phyloP scores from a whole-genome alignment of 129 eudicot genomes.

The Heracleum sosnowskyi region DNA sequence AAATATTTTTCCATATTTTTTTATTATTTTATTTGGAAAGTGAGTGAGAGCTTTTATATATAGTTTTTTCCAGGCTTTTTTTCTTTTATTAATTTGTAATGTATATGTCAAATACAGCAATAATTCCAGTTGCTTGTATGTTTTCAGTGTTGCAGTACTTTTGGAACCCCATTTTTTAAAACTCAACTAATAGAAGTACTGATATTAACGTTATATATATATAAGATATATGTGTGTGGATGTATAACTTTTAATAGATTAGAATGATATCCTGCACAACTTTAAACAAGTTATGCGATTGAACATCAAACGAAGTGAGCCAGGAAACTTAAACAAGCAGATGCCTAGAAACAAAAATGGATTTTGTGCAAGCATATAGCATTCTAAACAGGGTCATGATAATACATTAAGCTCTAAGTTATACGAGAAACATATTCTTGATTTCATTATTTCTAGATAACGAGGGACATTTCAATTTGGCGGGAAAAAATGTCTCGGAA shows the following conservation, averaged over 20 bases:
- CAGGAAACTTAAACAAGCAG: background rate
- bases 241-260: too few relatives aligned
- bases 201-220: background rate
- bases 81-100: background rate
- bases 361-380: background rate
- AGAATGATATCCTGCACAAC: background rate
- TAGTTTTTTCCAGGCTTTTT: conserved; percentile 9
- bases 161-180: background rate
- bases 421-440: too few relatives aligned
- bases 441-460: too few relatives aligned
- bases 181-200: background rate
- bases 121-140: conserved; percentile 67
- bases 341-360: background rate
- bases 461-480: background rate
- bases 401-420: too few relatives aligned
- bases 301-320: background rate
- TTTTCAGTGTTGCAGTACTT: conserved; percentile 16
- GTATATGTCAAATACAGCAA: conserved; percentile 41
- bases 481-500: conserved; percentile 21
- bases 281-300: background rate
- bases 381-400: too few relatives aligned
- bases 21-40: conserved; percentile 25
- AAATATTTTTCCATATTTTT: conserved; percentile 15
- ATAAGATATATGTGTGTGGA: too few relatives aligned
- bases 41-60: conserved; percentile 34